These are phyloP conservation scores for Sporothrix euskadiensis DNA, from an alignment of 2,329 filamentous ascomycete genomes.

Conservation along the genomic window DNA sequence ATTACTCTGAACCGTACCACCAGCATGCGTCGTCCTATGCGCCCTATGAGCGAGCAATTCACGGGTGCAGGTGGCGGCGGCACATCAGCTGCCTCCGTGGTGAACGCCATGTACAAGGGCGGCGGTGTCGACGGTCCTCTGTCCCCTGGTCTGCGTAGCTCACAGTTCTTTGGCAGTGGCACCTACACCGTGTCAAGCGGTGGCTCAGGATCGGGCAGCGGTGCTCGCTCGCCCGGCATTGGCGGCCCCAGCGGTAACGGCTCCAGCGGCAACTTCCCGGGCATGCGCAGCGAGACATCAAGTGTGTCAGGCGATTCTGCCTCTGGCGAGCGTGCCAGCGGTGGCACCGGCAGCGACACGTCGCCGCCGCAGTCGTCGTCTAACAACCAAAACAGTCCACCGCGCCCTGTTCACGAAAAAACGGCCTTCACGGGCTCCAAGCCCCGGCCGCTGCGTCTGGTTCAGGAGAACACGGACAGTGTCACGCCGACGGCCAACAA, in stretches of 20 bases:
- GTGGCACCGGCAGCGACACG: constrained; percentile 38
- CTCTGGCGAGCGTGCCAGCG: constrained; percentile 45
- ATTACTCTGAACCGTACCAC: constrained; percentile 59
- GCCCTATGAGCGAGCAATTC: constrained; percentile 66
- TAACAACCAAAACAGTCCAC: constrained; percentile 50
- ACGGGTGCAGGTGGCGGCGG: constrained; percentile 40
- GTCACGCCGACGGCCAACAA: constrained; percentile 54
- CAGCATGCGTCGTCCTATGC: constrained; percentile 51
- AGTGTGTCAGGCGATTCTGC: constrained; percentile 67
- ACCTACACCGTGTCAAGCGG: constrained; percentile 34
- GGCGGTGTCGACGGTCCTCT: constrained; percentile 58
- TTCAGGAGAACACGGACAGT: constrained; percentile 70
- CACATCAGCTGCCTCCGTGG: constrained; percentile 62
- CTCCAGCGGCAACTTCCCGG: constrained; percentile 65
- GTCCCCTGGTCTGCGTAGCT: constrained; percentile 61
- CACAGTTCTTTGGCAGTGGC: constrained; percentile 58
- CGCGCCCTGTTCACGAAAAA: constrained; percentile 55
- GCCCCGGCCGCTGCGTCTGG: constrained; percentile 79
- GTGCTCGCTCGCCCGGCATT: constrained; percentile 53
- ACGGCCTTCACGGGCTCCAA: constrained; percentile 66
- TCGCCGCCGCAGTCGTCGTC: constrained; percentile 47
- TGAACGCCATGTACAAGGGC: constrained; percentile 88
- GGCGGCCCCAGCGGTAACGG: constrained; percentile 38
- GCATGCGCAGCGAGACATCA: constrained; percentile 65
- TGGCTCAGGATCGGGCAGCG: constrained; percentile 41